Base-by-base conservation (phyloP, 2,329 filamentous ascomycete genomes). In the Fusarium udum region DNA sequence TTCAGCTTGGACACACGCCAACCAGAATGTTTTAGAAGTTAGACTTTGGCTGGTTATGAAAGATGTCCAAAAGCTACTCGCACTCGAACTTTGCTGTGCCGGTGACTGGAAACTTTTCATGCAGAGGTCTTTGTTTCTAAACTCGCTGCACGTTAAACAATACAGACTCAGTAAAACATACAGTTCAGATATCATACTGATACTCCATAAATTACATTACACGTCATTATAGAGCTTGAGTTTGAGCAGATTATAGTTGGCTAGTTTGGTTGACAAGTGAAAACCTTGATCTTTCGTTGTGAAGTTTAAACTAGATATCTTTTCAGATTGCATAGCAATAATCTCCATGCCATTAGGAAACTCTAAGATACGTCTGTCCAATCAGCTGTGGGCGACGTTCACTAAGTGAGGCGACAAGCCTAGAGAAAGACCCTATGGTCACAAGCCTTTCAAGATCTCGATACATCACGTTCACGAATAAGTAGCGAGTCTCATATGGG, bases 61-160 rank as follows among this genome's bases (percentile, higher is more conserved):
- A 49, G 4, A 15, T 24, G 1, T 15, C 34, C 3, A 24, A 46
- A 24, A 2, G 31, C 28, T 15, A 32, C 11, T 14, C 0, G 7
- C 4, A 11, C 46, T 18, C 7, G 1, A 9, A 8, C 18, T 18
- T 32, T 3, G 11, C 14, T 49, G 5, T 13, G 28, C 7, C 13
- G 15, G 22, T 18, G 46, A 13, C 22, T 18, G 0, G 16, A 18
- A 12, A 12, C 3, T 18, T 12, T 18, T 18, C 3, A 4, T 13
- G 15, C 10, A 9, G 3, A 15, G 5, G 3, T 9, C n/a, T 2
- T 16, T n/a, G 4, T 16, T 5, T 13, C 11, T n/a, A 10, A 49
- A 32, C 11, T 26, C 26, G 26, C 26, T 26, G 26, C 26, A 6
- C 26, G 26, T 26, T 26, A 26, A 4, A 6, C 26, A 26, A 26